A percentile compares a stretch with the other conserved stretches of the same genome.
Conservation (phyloP, 768 basidiomycete genomes). For the Imleria badia region DNA sequence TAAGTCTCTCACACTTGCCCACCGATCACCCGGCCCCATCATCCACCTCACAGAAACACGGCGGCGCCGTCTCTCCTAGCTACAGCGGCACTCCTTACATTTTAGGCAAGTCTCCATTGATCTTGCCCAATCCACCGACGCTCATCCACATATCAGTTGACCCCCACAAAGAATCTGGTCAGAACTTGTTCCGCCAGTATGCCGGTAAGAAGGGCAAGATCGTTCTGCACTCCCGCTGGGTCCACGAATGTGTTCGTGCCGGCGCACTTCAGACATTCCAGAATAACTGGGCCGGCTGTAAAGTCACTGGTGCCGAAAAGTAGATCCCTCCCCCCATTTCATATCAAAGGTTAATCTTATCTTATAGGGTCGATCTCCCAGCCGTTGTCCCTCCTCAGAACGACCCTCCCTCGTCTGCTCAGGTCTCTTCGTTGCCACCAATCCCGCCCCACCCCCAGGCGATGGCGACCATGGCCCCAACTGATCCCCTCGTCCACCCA, state of each 20-base stretch:
- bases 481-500: slow-evolving; percentile 30
- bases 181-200: slow-evolving; percentile 79
- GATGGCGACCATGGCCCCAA: slow-evolving; percentile 28
- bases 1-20: slow-evolving; percentile 38
- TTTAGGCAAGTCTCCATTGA: slow-evolving; percentile 52
- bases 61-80: slow-evolving; percentile 68
- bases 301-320: slow-evolving; percentile 74
- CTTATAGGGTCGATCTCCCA: slow-evolving; percentile 27
- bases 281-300: slow-evolving; percentile 78
- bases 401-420: slow-evolving; percentile 26
- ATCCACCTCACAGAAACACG: slow-evolving; percentile 57
- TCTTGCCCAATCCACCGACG: background rate
- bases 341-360: background rate
- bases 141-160: slow-evolving; percentile 52
- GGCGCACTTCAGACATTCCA: slow-evolving; percentile 72
- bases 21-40: slow-evolving; percentile 7
- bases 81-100: slow-evolving; percentile 82
- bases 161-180: slow-evolving; percentile 74
- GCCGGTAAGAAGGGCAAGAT: slow-evolving; percentile 77
- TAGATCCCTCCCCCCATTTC: slow-evolving; percentile 30
- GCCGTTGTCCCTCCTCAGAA: slow-evolving; percentile 17
- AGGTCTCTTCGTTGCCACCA: slow-evolving; percentile 25
- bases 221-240: slow-evolving; percentile 72
- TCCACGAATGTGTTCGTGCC: slow-evolving; percentile 71
- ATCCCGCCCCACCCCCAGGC: slow-evolving; percentile 29